These are phyloP conservation scores for Plasmodium reichenowi DNA, from an alignment of 169 alveolate genomes.

Conservation along the genomic window DNA sequence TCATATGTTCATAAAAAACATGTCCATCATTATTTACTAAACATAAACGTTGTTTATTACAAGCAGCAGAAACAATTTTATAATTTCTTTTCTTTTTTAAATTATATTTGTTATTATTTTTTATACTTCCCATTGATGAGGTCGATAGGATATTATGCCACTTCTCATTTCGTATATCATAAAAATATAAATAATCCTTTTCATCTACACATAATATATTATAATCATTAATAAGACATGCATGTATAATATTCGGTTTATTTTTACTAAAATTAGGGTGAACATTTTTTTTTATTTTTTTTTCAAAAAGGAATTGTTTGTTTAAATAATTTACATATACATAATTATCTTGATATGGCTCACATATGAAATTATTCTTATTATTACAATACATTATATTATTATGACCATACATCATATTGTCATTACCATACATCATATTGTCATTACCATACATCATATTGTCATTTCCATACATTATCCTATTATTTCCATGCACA, in stretches of 20 bases:
- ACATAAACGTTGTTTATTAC: constrained; percentile 49
- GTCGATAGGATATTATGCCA: constrained; percentile 21
- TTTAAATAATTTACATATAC: constrained; percentile 17
- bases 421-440: too few species aligned
- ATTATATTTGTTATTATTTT: neutral
- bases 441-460: too few species aligned
- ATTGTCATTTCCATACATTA: too few species aligned
- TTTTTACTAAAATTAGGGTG: neutral
- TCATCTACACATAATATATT: constrained; percentile 28
- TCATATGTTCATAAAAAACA: constrained; percentile 24
- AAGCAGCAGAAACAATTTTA: constrained; percentile 20
- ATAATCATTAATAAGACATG: constrained; percentile 33
- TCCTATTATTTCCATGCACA: too few species aligned
- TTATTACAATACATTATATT: too few species aligned
- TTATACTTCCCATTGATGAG: too few species aligned
- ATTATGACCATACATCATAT: too few species aligned
- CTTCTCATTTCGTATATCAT: constrained; percentile 53
- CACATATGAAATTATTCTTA: too few species aligned
- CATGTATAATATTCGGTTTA: neutral
- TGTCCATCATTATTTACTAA: constrained; percentile 15
- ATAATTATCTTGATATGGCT: neutral
- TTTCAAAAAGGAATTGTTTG: constrained; percentile 30
- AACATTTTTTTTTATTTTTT: constrained; percentile 46
- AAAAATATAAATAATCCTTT: constrained; percentile 30
- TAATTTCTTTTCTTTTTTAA: neutral